A percentile compares a stretch with the other conserved stretches of the same genome.
These are phyloP conservation scores for Austroboletus festivus DNA, from an alignment of 768 basidiomycete genomes.

Conservation along the genomic window DNA sequence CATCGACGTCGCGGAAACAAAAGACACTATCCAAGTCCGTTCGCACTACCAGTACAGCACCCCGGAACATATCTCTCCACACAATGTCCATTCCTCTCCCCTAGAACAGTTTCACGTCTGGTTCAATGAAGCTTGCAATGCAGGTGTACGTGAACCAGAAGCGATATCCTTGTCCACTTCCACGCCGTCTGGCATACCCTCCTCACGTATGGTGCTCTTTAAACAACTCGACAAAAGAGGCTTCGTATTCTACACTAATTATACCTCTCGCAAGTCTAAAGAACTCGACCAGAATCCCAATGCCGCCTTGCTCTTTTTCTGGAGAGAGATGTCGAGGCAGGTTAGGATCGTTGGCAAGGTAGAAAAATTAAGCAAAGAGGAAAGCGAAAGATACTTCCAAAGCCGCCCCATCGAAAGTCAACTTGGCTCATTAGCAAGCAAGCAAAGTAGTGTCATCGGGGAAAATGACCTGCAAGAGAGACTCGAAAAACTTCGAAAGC, in stretches of 20 bases:
- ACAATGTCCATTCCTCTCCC: constrained; percentile 61
- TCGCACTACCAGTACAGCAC: constrained; percentile 76
- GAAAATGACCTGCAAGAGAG: constrained; percentile 68
- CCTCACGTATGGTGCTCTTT: constrained; percentile 85
- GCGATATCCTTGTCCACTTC: constrained; percentile 81
- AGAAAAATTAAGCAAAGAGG: constrained; percentile 68
- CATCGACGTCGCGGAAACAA: constrained; percentile 39
- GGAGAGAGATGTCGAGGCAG: constrained; percentile 78
- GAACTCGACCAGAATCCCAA: constrained; percentile 77
- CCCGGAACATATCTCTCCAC: constrained; percentile 60
- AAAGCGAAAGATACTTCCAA: constrained; percentile 81
- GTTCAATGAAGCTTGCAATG: constrained; percentile 66
- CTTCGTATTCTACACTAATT: constrained; percentile 97
- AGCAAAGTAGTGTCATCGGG: constrained; percentile 75
- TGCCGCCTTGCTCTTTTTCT: constrained; percentile 86
- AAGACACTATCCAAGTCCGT: constrained; percentile 62
- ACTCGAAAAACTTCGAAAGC: constrained; percentile 53
- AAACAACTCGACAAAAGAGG: constrained; percentile 86
- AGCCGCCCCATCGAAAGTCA: constrained; percentile 79
- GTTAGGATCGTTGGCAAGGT: constrained; percentile 84
- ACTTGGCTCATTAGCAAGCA: constrained; percentile 92
- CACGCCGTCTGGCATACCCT: constrained; percentile 71
- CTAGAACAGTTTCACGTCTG: constrained; percentile 83
- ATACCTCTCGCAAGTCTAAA: constrained; percentile 84
- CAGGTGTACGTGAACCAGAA: constrained; percentile 82